Conservation (phyloP, 2,329 filamentous ascomycete species). For the Penicillium sp. region DNA sequence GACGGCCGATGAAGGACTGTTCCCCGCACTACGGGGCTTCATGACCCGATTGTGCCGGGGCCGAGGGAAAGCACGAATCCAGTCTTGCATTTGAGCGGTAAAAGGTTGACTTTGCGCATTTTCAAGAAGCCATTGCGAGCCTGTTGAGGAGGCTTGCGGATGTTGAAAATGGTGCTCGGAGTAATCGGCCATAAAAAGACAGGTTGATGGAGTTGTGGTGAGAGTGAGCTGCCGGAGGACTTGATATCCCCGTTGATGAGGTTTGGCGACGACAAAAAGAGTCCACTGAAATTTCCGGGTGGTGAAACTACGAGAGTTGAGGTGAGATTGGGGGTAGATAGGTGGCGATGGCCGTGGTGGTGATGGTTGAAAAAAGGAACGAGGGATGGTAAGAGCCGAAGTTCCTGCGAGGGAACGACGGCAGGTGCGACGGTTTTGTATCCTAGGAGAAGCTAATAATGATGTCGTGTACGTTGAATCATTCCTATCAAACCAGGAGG, state of each 20-base stretch:
- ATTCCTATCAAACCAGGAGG: background rate
- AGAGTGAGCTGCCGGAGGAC: constrained; percentile 4
- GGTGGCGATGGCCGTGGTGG: background rate
- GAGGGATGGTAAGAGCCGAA: constrained; percentile 7
- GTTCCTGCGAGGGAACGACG: constrained; percentile 20
- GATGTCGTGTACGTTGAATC: background rate
- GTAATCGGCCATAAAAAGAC: constrained; percentile 37
- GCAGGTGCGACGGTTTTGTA: constrained; percentile 13
- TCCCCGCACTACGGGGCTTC: constrained; percentile 70
- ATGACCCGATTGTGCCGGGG: constrained; percentile 59
- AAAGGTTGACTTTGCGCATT: constrained; percentile 29
- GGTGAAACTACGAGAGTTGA: background rate
- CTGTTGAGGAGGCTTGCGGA: constrained; percentile 31
- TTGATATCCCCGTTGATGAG: background rate
- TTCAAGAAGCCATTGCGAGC: constrained; percentile 34
- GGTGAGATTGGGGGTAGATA: constrained; percentile 6
- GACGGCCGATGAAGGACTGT: constrained; percentile 61
- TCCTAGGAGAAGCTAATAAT: background rate
- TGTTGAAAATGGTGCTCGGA: constrained; percentile 25
- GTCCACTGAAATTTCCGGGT: background rate
- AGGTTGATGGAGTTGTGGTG: constrained; percentile 11
- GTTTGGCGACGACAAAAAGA: background rate
- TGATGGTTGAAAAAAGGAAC: constrained; percentile 4
- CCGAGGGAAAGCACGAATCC: constrained; percentile 53
- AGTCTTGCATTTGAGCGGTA: constrained; percentile 42